Conservation (phyloP, 2,329 filamentous ascomycete genomes). For the Pyrenophora teres region DNA sequence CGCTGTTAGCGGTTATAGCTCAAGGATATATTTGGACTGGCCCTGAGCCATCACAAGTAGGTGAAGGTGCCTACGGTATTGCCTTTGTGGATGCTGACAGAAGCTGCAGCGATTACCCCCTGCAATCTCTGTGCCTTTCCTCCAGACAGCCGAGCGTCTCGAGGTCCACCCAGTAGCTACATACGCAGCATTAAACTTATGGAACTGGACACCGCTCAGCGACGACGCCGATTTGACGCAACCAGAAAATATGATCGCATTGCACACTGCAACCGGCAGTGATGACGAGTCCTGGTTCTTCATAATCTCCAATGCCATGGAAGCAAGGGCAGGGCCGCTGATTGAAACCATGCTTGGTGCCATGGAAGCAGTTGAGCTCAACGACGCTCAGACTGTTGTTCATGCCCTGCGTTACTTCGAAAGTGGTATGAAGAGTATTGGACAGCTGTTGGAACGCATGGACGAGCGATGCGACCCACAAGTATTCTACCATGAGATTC, state of each 20-base stretch:
- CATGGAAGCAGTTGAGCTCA: slow-evolving; percentile 50
- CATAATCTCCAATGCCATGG: slow-evolving; percentile 58
- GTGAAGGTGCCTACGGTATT: not conserved
- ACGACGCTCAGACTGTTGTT: slow-evolving; percentile 47
- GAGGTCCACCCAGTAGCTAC: slow-evolving; percentile 43
- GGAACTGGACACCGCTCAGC: slow-evolving; percentile 39
- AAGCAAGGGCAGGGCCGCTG: slow-evolving; percentile 55
- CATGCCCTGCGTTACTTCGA: slow-evolving; percentile 49
- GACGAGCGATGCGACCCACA: slow-evolving; percentile 56
- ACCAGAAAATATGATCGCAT: slow-evolving; percentile 36
- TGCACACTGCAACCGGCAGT: slow-evolving; percentile 41
- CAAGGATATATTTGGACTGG: slow-evolving; percentile 84
- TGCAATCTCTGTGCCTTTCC: slow-evolving; percentile 37
- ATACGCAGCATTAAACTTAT: slow-evolving; percentile 43
- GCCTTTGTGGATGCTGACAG: slow-evolving; percentile 10
- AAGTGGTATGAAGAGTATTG: slow-evolving; percentile 49
- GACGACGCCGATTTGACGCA: slow-evolving; percentile 29
- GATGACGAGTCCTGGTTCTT: slow-evolving; percentile 53
- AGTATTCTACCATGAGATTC: slow-evolving; percentile 58
- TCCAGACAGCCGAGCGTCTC: slow-evolving; percentile 35
- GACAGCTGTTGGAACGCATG: slow-evolving; percentile 54
- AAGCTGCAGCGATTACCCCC: slow-evolving; percentile 34
- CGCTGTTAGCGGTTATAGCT: slow-evolving; percentile 71
- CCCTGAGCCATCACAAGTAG: slow-evolving; percentile 69
- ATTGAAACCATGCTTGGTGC: slow-evolving; percentile 54